phyloP scores from a whole-genome alignment of 768 basidiomycete species.

The Naganishia randhawae region DNA sequence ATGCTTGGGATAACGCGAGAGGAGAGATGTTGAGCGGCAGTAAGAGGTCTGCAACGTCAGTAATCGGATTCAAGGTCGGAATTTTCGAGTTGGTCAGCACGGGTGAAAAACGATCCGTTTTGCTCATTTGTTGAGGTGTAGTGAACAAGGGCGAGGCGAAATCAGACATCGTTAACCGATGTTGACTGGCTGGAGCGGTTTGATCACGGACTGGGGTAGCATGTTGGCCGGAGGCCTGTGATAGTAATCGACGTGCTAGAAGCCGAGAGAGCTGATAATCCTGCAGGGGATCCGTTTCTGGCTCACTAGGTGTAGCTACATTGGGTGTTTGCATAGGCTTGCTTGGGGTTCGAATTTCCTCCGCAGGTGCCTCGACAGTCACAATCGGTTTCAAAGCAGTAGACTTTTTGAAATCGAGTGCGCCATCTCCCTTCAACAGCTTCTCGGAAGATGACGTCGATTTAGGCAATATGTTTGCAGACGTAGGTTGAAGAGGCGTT shows the following conservation, averaged over 20 bases:
- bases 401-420: neutral
- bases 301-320: neutral
- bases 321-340: neutral
- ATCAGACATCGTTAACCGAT: neutral
- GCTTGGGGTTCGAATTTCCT: neutral
- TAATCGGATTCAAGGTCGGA: slow-evolving; percentile 4
- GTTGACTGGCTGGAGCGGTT: neutral
- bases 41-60: slow-evolving; percentile 9
- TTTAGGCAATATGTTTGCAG: neutral
- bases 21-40: slow-evolving; percentile 12
- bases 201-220: neutral
- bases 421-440: neutral
- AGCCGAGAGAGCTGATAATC: neutral
- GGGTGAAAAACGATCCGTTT: slow-evolving; percentile 3
- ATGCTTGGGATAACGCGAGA: slow-evolving; percentile 12
- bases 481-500: neutral
- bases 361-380: neutral
- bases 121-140: neutral
- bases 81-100: neutral
- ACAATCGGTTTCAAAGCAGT: neutral
- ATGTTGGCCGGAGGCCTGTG: neutral
- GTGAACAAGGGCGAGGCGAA: neutral
- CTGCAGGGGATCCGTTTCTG: neutral
- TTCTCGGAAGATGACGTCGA: neutral
- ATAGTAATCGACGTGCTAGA: slow-evolving; percentile 7